These are phyloP conservation scores for Helicostylum pulchrum DNA, from an alignment of 192 early-diverging fungal species.

Conservation along the genomic window DNA sequence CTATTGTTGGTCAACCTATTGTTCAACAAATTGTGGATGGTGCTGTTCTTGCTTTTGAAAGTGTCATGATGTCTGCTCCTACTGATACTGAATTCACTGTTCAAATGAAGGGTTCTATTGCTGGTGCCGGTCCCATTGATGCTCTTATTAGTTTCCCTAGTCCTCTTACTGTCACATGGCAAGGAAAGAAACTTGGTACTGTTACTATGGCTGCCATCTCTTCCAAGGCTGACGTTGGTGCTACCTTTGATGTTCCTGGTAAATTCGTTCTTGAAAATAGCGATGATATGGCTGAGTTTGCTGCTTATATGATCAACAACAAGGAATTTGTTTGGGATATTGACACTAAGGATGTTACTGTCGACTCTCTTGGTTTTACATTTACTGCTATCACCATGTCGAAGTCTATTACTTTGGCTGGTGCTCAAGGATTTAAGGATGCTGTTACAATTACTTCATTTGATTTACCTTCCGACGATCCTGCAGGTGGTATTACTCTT, in stretches of 20 bases:
- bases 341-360: conserved; percentile 39
- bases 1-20: conserved; percentile 54
- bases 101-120: conserved; percentile 42
- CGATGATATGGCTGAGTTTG: conserved; percentile 44
- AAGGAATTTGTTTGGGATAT: conserved; percentile 51
- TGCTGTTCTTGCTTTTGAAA: conserved; percentile 37
- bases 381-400: conserved; percentile 46
- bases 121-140: conserved; percentile 47
- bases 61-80: conserved; percentile 33
- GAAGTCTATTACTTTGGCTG: conserved; percentile 47
- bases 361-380: conserved; percentile 50
- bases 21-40: conserved; percentile 49
- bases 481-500: conserved; percentile 61
- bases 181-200: conserved; percentile 41
- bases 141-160: conserved; percentile 45
- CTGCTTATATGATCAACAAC: conserved; percentile 48
- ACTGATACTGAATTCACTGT: conserved; percentile 43
- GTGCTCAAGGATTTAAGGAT: conserved; percentile 43
- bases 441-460: conserved; percentile 41
- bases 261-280: conserved; percentile 39
- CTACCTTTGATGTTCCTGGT: conserved; percentile 40
- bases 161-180: conserved; percentile 39
- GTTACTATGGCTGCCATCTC: conserved; percentile 43
- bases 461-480: conserved; percentile 51
- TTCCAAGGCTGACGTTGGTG: conserved; percentile 45